Conservation (phyloP, 371 early-diverging fungal genomes). For the Saksenaea oblongispora region DNA sequence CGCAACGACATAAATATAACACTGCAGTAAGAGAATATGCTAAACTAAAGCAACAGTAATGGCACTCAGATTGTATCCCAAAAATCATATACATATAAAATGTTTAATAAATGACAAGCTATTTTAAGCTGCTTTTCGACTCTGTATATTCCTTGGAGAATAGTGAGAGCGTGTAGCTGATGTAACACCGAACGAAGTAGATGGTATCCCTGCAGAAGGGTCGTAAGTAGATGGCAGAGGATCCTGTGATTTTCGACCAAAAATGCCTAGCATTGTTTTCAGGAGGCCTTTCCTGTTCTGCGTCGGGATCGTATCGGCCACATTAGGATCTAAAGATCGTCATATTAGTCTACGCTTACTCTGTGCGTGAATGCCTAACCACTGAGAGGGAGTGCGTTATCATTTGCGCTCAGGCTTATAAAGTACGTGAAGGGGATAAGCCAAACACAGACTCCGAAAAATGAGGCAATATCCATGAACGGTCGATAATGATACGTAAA, state of each 20-base stretch:
- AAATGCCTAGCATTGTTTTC: constrained; percentile 14
- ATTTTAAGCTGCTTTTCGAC: constrained; percentile 22
- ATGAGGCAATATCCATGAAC: constrained; percentile 79
- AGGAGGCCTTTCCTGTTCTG: constrained; percentile 25
- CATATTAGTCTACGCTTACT: background rate
- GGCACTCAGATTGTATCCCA: no score
- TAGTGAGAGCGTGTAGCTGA: background rate
- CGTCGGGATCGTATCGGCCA: constrained; percentile 17
- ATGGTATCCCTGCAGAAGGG: constrained; percentile 2
- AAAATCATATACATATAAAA: background rate
- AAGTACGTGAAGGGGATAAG: constrained; percentile 85
- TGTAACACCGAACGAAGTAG: background rate
- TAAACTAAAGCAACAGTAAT: background rate
- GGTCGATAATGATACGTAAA: constrained; percentile 69
- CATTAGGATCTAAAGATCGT: constrained; percentile 9
- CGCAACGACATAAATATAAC: background rate
- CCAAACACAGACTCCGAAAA: constrained; percentile 90
- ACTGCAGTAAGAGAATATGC: background rate
- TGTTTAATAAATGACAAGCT: background rate
- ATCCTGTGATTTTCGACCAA: constrained; percentile 9
- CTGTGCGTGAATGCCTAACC: constrained; percentile 27
- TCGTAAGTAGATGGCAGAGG: background rate
- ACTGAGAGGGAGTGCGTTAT: constrained; percentile 78
- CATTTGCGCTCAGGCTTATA: constrained; percentile 84
- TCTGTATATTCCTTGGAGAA: constrained; percentile 5